A percentile compares a stretch with the other conserved stretches of the same genome.
Evolutionary conservation across 176 grass and related monocot species (phyloP).

Genomic region (Triticum turgidum): DNA sequence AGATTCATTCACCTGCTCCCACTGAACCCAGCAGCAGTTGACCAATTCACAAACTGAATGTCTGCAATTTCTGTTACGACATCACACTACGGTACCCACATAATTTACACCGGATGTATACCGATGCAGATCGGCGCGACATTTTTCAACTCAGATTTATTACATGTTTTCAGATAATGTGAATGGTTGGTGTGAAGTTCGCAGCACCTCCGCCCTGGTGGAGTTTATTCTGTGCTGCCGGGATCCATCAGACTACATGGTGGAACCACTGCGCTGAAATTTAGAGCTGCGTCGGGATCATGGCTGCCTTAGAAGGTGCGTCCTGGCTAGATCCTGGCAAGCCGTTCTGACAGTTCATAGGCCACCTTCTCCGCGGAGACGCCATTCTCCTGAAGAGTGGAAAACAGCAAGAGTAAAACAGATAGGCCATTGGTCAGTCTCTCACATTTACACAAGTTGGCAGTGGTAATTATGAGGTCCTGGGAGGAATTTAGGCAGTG

Average conservation of each 20-base stretch:
- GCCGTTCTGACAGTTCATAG: slow-evolving; percentile 41
- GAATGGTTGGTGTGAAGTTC: background rate
- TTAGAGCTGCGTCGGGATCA: background rate
- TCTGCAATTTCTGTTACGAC: background rate
- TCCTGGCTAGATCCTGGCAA: slow-evolving; percentile 30
- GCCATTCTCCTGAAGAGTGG: slow-evolving; percentile 37
- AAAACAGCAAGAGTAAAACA: background rate
- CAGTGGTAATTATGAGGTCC: background rate
- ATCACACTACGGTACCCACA: background rate
- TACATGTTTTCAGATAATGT: background rate
- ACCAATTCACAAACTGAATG: slow-evolving; percentile 32
- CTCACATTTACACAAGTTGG: background rate
- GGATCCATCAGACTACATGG: background rate
- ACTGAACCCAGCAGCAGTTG: slow-evolving; percentile 17
- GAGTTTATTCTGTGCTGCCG: background rate
- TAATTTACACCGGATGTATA: background rate
- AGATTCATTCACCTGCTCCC: slow-evolving; percentile 38
- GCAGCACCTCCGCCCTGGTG: background rate
- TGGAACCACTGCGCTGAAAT: background rate
- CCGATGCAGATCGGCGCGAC: background rate
- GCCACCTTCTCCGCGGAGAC: slow-evolving; percentile 45
- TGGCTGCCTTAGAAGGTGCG: slow-evolving; percentile 23
- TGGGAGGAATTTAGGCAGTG: background rate
- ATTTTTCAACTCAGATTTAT: background rate
- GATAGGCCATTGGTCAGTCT: background rate